phyloP scores from a whole-genome alignment of 2,329 filamentous ascomycete genomes.

The Venturia asperata region DNA sequence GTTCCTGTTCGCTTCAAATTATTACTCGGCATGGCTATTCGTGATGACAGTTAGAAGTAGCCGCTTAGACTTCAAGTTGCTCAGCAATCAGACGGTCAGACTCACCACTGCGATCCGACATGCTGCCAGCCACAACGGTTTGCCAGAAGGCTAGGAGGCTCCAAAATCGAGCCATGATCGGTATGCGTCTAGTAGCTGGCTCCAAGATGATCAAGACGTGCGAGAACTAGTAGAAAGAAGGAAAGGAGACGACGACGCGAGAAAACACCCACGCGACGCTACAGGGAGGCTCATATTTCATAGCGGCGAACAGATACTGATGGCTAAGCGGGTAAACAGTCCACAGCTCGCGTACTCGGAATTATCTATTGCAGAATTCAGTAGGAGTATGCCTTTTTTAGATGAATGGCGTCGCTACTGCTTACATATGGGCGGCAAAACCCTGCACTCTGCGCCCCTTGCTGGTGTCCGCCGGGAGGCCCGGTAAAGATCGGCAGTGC shows the following conservation, averaged over 20 bases:
- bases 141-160: not conserved
- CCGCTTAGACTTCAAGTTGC: not conserved
- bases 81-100: not conserved
- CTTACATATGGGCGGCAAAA: not conserved
- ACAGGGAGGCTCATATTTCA: not conserved
- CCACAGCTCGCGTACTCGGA: too few species aligned
- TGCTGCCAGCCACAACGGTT: not conserved
- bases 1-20: not conserved
- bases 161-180: not conserved
- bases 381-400: not conserved
- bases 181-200: not conserved
- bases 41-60: not conserved
- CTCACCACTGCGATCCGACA: not conserved
- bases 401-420: not conserved
- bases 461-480: not conserved
- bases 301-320: not conserved
- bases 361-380: not conserved
- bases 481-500: not conserved
- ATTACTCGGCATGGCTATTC: not conserved
- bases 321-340: not conserved
- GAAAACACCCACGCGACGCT: not conserved
- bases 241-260: not conserved
- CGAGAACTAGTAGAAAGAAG: not conserved
- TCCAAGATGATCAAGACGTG: not conserved
- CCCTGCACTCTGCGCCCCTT: not conserved